Conservation (phyloP, 441 rosid genomes). For the Corymbia citriodora region DNA sequence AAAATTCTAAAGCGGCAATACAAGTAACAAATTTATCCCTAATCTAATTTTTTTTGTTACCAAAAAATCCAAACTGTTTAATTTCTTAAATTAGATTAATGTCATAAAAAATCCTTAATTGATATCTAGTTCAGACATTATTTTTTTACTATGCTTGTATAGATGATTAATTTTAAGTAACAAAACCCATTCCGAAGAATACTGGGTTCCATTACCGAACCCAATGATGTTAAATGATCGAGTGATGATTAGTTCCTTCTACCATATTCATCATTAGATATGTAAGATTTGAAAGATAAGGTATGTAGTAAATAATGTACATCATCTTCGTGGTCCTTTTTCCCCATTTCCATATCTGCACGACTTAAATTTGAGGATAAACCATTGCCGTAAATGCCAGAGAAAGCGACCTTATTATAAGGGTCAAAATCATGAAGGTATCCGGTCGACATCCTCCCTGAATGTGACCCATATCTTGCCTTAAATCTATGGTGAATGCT, state of each 20-base stretch:
- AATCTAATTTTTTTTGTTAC: no score
- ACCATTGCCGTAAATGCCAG: background rate
- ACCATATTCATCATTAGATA: background rate
- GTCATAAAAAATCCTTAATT: rapidly evolving
- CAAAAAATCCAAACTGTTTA: no score
- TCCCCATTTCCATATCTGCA: background rate
- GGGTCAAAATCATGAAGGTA: background rate
- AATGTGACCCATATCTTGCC: background rate
- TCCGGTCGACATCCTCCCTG: background rate
- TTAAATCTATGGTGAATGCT: background rate
- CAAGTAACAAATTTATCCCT: no score
- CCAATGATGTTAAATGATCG: background rate
- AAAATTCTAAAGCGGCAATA: no score
- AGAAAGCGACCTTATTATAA: background rate
- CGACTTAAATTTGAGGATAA: background rate
- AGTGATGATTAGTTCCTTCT: background rate
- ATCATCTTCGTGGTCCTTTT: background rate
- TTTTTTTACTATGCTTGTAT: no score
- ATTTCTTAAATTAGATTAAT: no score
- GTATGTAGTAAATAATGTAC: background rate
- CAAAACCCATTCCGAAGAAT: no score
- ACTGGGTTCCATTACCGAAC: background rate
- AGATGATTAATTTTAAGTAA: no score
- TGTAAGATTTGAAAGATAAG: no score
- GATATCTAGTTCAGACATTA: no score